phyloP scores from a whole-genome alignment of 2,329 filamentous ascomycete species.

The Metarhizium humberi region DNA sequence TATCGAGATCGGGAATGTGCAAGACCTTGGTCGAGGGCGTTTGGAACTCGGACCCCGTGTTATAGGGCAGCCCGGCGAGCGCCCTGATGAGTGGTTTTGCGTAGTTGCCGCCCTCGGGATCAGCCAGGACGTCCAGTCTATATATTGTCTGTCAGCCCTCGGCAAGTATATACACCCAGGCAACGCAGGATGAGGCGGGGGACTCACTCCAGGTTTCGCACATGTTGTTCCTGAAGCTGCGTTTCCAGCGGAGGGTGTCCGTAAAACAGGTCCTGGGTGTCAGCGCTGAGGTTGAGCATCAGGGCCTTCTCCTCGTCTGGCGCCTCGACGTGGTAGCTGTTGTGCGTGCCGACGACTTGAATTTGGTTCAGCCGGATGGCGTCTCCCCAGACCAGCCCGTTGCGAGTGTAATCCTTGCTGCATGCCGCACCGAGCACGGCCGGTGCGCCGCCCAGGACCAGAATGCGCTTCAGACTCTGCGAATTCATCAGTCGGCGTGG shows the following conservation, averaged over 20 bases:
- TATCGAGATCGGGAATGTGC: conserved; percentile 40
- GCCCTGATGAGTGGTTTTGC: conserved; percentile 32
- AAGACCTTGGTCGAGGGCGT: conserved; percentile 38
- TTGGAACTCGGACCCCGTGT: conserved; percentile 27
- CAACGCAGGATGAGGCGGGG: not conserved
- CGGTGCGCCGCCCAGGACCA: not conserved
- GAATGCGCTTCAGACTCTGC: not conserved
- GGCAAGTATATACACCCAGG: too few species aligned
- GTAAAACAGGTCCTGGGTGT: conserved; percentile 34
- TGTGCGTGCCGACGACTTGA: conserved; percentile 41
- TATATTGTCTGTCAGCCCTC: too few species aligned
- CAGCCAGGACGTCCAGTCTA: conserved; percentile 35
- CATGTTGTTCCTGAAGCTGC: conserved; percentile 34
- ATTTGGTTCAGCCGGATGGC: conserved; percentile 39
- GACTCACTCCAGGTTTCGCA: conserved; percentile 33
- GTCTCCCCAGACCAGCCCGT: conserved; percentile 22
- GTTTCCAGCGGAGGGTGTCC: conserved; percentile 33
- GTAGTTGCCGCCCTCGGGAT: conserved; percentile 37
- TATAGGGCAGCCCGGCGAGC: conserved; percentile 26
- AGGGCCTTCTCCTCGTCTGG: conserved; percentile 28
- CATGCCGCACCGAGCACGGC: not conserved
- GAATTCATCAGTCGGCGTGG: too few species aligned
- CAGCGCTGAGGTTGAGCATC: conserved; percentile 27
- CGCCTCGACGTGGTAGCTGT: conserved; percentile 40
- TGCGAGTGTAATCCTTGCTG: conserved; percentile 13